Conservation (phyloP, 257 asterid species). For the Solanum pinnatisectum region DNA sequence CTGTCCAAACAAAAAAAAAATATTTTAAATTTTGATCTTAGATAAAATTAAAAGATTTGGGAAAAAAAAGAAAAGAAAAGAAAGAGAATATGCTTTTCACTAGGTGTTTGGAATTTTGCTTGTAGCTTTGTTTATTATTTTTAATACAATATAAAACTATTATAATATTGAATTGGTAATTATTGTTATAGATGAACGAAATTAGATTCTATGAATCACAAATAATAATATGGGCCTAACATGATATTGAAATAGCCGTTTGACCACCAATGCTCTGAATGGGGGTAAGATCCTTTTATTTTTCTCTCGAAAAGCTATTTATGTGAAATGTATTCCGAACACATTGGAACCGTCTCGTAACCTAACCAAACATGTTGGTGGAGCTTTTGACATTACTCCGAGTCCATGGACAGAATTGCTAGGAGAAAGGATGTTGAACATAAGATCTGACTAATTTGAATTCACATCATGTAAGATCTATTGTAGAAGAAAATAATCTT, state of each 20-base stretch:
- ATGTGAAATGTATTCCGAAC: neutral
- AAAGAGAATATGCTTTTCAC: neutral
- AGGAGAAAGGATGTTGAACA: neutral
- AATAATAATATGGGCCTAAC: neutral
- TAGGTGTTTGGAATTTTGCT: neutral
- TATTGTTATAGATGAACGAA: too few species aligned
- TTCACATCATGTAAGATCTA: neutral
- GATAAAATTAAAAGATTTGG: neutral
- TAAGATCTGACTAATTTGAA: neutral
- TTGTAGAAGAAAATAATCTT: neutral
- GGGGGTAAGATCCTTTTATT: neutral
- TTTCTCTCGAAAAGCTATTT: neutral
- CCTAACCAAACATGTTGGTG: neutral
- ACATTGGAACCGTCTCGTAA: fast-evolving
- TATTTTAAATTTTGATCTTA: neutral
- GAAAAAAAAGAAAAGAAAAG: neutral
- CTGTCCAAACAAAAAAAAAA: neutral
- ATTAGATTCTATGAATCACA: neutral
- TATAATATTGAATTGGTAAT: fast-evolving
- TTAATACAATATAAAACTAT: too few species aligned
- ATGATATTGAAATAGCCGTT: neutral
- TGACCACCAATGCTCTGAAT: neutral
- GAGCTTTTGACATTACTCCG: neutral
- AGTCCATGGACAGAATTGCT: neutral
- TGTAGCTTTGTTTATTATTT: neutral